Base-by-base conservation (phyloP, 768 basidiomycete genomes). In the Gloeophyllum trabeum region DNA sequence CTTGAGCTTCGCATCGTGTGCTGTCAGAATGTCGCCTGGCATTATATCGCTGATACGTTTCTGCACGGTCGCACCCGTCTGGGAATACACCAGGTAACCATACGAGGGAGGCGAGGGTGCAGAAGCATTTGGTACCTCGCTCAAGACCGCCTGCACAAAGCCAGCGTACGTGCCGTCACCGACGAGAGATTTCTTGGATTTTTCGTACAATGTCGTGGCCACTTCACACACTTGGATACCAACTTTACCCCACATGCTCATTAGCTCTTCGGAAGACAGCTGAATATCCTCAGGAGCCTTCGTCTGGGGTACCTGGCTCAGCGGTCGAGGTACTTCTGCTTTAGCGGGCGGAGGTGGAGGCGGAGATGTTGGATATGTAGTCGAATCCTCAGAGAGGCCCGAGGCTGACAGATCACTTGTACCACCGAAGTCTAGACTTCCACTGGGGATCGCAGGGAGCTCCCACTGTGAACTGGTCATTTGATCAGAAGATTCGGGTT, bases 151-250 rank as follows among this genome's bases (percentile, higher is more conserved):
- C 13, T 65, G 56, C 20, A 94, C 73, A 55, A 92, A 92, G 3
- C 90, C 89, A 3, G 70, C 64, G 43, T 85, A 81, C 35, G 84
- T 80, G 7, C 92, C 91, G 52, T 94, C 90, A 4, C 88, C 92
- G 22, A 92, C 71, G 30, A 90, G 67, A 5, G 69, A 55, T 59
- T 75, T 81, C 62, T 82, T 90, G 28, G 86, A 88, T 49, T 81
- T 79, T 25, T 85, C 83, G 47, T 69, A 73, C 40, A 92, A 55
- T 30, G 65, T 61, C 13, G 73, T 70, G 1, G 91, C 89, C 0
- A 73, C 68, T 48, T 86, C 77, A 52, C 76, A 73, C 3, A 94
- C 69, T 44, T 77, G 77, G 3, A 79, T 74, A 7, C 92, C 92
- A 1, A 86, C 76, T 22, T 77, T 75, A 4, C 75, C 75, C 73